Evolutionary conservation across 2,329 filamentous ascomycete genomes (phyloP).

Genomic region (Fusarium sp.): DNA sequence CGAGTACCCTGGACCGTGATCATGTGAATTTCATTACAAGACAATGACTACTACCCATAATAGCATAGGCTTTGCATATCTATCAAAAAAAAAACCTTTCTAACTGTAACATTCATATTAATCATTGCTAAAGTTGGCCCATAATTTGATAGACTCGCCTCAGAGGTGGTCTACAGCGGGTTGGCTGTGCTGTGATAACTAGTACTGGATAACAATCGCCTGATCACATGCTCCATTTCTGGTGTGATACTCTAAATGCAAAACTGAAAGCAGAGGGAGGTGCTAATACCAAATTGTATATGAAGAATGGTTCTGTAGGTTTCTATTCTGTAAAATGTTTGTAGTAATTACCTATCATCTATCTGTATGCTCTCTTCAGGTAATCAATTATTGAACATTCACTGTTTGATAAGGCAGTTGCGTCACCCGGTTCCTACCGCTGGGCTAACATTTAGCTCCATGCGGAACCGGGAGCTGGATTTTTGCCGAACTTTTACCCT

Average conservation of each 20-base stretch:
- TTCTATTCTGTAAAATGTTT: background rate
- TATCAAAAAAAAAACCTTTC: no score
- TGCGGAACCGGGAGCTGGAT: constrained; percentile 48
- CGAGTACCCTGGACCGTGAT: background rate
- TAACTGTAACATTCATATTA: no score
- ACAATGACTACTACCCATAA: no score
- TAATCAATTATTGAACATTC: background rate
- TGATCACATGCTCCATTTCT: background rate
- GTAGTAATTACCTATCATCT: background rate
- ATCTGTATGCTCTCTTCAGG: background rate
- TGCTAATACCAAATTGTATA: background rate
- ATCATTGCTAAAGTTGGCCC: no score
- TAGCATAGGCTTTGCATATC: no score
- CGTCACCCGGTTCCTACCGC: constrained; percentile 57
- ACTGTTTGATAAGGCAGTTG: constrained; percentile 38
- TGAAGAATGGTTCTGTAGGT: no score
- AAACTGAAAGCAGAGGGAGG: background rate
- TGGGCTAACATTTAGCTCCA: constrained; percentile 43
- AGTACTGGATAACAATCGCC: background rate
- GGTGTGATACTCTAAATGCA: no score
- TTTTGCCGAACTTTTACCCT: constrained; percentile 63
- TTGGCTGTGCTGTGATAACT: no score
- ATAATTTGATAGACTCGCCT: no score
- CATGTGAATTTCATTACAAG: no score
- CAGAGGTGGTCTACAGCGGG: no score